Evolutionary conservation across 1,284 basidiomycete species (phyloP), one percentile per base, ranked within the genome.

Genomic region (Anthracocystis setariae): DNA sequence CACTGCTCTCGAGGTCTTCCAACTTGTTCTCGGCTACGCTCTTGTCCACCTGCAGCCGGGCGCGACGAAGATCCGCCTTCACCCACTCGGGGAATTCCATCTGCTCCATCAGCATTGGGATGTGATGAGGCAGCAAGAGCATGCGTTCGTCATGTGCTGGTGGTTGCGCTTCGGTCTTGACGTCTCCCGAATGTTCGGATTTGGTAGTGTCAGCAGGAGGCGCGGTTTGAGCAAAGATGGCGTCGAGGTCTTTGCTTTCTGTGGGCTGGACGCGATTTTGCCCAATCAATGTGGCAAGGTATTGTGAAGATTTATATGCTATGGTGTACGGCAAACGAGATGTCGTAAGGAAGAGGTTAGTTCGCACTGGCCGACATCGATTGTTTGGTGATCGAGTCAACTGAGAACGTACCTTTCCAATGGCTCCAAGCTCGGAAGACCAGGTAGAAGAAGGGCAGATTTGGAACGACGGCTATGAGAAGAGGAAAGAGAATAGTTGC

Each of bases 391-490:
- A 2, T 39, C 0, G 32, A 35, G 15, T 1, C 17, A 15, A 20
- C 21, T 9, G n/a, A 17, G 2, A 24, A 54, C 66, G 46, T 46
- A 79, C 76, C 78, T 57, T 73, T 70, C 76, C 77, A 79, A 47
- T 79, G 77, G 38, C 68, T 73, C 58, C 66, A 82, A 10, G 79
- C 80, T 35, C 81, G 48, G 72, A 76, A 82, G 29, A 79, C 76
- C 18, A 82, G 62, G 48, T 82, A 82, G 70, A 82, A 82, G 58
- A 80, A 79, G 9, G 76, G 74, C 35, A 82, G 35, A 48, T 82
- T 82, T 49, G 81, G 81, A 1, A 82, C 51, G 29, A 78, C 79
- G 15, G 81, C 70, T 73, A 46, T 18, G 27, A 18, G 39, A 24
- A 58, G 17, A n/a, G 18, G 5, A 25, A 24, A 23, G 8, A 17